phyloP scores from a whole-genome alignment of 495 filamentous ascomycete genomes.

The Xylaria sp. region DNA sequence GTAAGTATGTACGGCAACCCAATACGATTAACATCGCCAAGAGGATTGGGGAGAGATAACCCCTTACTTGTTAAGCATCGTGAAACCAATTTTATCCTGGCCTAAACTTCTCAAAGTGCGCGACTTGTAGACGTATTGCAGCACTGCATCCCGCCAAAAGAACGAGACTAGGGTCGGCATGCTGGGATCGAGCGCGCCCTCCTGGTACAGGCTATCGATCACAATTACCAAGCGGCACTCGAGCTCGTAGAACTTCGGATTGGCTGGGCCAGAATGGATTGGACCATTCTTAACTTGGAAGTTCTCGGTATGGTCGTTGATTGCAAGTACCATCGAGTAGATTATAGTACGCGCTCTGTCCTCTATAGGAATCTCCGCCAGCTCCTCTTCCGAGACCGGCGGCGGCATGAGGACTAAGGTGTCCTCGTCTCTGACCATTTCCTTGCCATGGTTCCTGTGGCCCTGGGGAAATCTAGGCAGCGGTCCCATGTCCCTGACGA shows the following conservation, averaged over 20 bases:
- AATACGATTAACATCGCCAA: neutral
- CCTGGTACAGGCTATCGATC: neutral
- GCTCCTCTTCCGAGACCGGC: neutral
- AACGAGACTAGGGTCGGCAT: neutral
- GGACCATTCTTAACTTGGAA: neutral
- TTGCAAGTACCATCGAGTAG: neutral
- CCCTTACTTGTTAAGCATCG: too few relatives aligned
- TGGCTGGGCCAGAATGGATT: neutral
- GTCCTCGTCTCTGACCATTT: neutral
- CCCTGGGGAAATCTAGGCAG: slow-evolving; percentile 6
- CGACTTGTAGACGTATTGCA: neutral
- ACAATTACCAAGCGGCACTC: neutral
- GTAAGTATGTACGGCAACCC: neutral
- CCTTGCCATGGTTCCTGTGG: neutral
- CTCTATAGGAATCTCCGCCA: neutral
- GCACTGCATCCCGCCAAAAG: neutral
- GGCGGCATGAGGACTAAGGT: neutral
- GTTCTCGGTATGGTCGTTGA: neutral
- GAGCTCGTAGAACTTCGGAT: slow-evolving; percentile 1
- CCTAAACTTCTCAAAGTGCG: too few relatives aligned
- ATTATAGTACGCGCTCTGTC: accelerated
- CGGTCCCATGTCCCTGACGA: neutral
- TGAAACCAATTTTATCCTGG: too few relatives aligned
- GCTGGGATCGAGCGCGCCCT: neutral
- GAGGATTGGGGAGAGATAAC: neutral